phyloP scores from a whole-genome alignment of 1,284 basidiomycete genomes.

The Jaminaea rosea region DNA sequence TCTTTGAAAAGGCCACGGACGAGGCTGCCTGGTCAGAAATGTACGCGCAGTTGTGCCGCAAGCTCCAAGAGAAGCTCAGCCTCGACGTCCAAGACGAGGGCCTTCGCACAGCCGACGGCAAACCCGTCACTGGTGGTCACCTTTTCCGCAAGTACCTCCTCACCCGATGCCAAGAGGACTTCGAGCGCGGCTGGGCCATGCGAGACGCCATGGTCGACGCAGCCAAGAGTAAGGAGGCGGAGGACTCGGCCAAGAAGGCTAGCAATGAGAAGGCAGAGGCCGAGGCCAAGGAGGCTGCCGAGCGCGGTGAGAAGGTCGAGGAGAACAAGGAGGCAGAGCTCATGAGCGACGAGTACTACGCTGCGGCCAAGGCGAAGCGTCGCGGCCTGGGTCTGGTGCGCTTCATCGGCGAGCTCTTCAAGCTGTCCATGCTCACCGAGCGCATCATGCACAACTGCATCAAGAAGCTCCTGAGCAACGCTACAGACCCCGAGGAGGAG shows the following conservation, averaged over 20 bases:
- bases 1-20: conserved; percentile 94
- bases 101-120: conserved; percentile 60
- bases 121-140: conserved; percentile 74
- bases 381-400: conserved; percentile 91
- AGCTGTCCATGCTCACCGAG: conserved; percentile 86
- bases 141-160: conserved; percentile 81
- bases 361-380: conserved; percentile 90
- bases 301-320: conserved; percentile 43
- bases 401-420: conserved; percentile 97
- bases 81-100: conserved; percentile 72
- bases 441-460: conserved; percentile 95
- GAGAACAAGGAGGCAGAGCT: conserved; percentile 49
- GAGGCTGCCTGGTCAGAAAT: conserved; percentile 92
- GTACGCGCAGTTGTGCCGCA: conserved; percentile 87
- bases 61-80: conserved; percentile 84
- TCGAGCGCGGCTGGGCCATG: conserved; percentile 69
- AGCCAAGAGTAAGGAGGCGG: conserved; percentile 53
- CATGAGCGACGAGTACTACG: conserved; percentile 94
- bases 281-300: conserved; percentile 57
- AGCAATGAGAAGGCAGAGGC: conserved; percentile 50
- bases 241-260: conserved; percentile 54
- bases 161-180: conserved; percentile 87
- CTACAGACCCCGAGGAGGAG: conserved; percentile 90
- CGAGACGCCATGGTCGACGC: conserved; percentile 54
- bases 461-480: conserved; percentile 83